These are phyloP conservation scores for Saccharomycopsis phalli DNA, from an alignment of 1,139 yeast species.

Conservation along the genomic window DNA sequence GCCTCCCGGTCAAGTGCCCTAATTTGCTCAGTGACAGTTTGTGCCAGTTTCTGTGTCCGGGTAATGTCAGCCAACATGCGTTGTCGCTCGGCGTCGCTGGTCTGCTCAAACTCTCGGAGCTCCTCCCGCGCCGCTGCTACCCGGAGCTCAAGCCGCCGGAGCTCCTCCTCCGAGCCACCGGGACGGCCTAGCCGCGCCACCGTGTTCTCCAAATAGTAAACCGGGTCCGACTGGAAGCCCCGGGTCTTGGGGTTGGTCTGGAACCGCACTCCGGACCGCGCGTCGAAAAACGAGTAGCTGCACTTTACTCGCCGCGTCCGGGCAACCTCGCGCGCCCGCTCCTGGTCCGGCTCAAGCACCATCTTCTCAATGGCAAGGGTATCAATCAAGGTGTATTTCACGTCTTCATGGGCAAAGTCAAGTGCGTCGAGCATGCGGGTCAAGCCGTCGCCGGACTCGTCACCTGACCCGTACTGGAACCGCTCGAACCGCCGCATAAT, in stretches of 20 bases:
- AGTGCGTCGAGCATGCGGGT: conserved; percentile 55
- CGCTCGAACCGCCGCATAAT: conserved; percentile 47
- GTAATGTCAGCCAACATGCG: conserved; percentile 21
- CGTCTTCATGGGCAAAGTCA: conserved; percentile 43
- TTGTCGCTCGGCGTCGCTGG: conserved; percentile 23
- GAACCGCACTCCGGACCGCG: conserved; percentile 38
- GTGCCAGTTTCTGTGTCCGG: conserved; percentile 20
- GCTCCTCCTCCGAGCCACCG: conserved; percentile 20
- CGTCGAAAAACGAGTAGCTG: conserved; percentile 39
- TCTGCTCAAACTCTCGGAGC: conserved; percentile 20
- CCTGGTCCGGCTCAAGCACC: conserved; percentile 42
- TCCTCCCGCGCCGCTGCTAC: conserved; percentile 24
- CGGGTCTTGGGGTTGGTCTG: conserved; percentile 29
- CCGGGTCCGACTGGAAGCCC: conserved; percentile 51
- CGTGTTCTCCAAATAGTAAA: conserved; percentile 30
- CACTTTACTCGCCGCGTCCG: conserved; percentile 33
- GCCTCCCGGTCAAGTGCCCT: conserved; percentile 16
- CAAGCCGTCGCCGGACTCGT: conserved; percentile 23
- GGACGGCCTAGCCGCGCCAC: conserved; percentile 23
- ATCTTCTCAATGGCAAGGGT: conserved; percentile 49
- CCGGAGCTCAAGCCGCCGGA: conserved; percentile 23
- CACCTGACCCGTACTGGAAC: conserved; percentile 44
- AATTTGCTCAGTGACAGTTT: no score
- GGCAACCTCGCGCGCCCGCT: conserved; percentile 42
- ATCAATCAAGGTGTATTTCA: conserved; percentile 61